Conservation (phyloP, 2,329 filamentous ascomycete species). For the Purpureocillium lavendulum region DNA sequence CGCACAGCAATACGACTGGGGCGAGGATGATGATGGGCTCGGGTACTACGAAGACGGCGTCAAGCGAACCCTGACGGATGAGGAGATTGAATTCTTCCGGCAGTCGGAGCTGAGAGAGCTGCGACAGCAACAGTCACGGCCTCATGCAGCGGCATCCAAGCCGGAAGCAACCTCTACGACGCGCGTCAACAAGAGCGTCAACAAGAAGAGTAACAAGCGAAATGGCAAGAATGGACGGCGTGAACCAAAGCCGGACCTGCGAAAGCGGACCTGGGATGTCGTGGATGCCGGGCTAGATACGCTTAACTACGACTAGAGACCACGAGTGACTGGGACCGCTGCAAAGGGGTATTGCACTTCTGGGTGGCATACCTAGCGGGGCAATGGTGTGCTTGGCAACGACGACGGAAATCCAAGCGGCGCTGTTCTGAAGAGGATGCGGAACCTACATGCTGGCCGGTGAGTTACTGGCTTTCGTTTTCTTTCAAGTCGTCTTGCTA, state of each 20-base stretch:
- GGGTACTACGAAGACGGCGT: conserved; percentile 82
- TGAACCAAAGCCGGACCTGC: conserved; percentile 50
- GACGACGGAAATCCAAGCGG: too few relatives aligned
- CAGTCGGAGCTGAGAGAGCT: conserved; percentile 77
- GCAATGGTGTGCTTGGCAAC: too few relatives aligned
- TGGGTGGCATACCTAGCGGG: too few relatives aligned
- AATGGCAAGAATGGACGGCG: conserved; percentile 27
- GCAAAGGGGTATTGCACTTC: too few relatives aligned
- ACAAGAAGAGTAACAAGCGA: conserved; percentile 30
- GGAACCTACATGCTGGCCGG: neutral
- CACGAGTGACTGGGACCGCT: neutral
- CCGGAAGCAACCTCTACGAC: neutral
- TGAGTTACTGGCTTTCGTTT: neutral
- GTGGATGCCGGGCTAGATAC: conserved; percentile 53
- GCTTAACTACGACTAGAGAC: conserved; percentile 50
- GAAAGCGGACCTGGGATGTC: conserved; percentile 60
- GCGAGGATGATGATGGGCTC: conserved; percentile 53
- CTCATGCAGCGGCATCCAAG: neutral
- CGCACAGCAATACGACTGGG: conserved; percentile 19
- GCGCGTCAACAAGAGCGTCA: conserved; percentile 1
- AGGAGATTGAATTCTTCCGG: conserved; percentile 83
- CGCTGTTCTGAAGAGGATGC: too few relatives aligned
- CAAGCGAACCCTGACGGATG: conserved; percentile 84
- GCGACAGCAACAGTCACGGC: conserved; percentile 36
- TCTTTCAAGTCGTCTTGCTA: neutral